Base-by-base conservation (phyloP, 345 rosid species). In the Salix viminalis region DNA sequence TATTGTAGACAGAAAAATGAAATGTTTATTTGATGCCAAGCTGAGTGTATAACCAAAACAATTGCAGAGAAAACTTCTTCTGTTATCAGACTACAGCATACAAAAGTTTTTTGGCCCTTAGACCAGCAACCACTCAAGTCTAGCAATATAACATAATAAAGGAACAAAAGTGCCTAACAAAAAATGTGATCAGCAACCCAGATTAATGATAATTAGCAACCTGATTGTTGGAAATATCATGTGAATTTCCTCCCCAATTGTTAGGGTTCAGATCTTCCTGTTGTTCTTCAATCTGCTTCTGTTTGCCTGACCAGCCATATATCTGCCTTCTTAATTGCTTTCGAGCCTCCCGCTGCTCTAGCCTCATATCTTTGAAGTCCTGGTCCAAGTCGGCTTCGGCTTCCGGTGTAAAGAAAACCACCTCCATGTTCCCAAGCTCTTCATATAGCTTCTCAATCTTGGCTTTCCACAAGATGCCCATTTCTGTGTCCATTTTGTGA, bases 401-500 rank as follows among this genome's bases (percentile, higher is more conserved):
- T 81, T 91, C 95, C 0, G 89, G 85, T 26, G 87, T 82, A 75
- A 92, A 91, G 87, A 92, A 92, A 14, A 85, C 97, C 42, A 90
- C 90, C 74, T 89, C 91, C 88, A 75, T 90, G 70, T 90, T 84
- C 78, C 94, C 94, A 7, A 96, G 91, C 80, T 96, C 96, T 73
- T 91, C 92, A 54, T 96, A 93, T 44, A 89, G 84, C 85, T 91
- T 88, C 89, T 96, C 98, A 4, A 96, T 88, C 85, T 93, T 93
- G 62, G 97, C 78, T 85, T 96, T 96, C 99, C 98, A 96, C 73
- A 75, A 85, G 21, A 96, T 88, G 71, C 98, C 98, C 88, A 90
- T 86, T 79, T 93, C 97, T 4, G 98, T 90, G 84, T 93, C 94
- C 98, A 96, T 93, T 84, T 93, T 93, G 21, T 91, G 89, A 85